phyloP scores from a whole-genome alignment of 306 rosid species.

The Lathyrus sativus region DNA sequence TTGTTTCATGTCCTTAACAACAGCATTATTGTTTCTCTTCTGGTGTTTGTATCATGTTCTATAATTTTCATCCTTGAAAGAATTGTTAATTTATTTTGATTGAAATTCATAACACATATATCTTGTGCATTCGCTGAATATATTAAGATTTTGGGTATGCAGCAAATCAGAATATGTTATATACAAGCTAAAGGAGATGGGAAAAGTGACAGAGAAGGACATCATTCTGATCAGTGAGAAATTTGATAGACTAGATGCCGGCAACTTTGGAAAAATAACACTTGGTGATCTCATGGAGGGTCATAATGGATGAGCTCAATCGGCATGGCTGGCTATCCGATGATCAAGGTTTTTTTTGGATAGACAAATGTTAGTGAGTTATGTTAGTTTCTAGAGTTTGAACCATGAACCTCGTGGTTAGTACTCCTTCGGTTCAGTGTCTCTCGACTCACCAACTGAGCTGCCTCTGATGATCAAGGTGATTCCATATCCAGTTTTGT shows the following conservation, averaged over 20 bases:
- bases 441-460: neutral
- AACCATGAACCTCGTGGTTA: neutral
- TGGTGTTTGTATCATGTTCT: slow-evolving; percentile 15
- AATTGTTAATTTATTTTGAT: slow-evolving; percentile 32
- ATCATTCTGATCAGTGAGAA: slow-evolving; percentile 66
- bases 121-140: slow-evolving; percentile 31
- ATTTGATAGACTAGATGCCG: slow-evolving; percentile 75
- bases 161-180: slow-evolving; percentile 91
- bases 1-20: neutral
- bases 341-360: neutral
- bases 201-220: slow-evolving; percentile 81
- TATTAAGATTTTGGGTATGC: slow-evolving; percentile 40
- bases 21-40: neutral
- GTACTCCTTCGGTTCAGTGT: slow-evolving; percentile 1
- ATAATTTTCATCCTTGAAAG: neutral
- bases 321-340: neutral
- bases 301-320: slow-evolving; percentile 37
- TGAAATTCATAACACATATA: slow-evolving; percentile 22
- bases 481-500: neutral
- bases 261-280: slow-evolving; percentile 83
- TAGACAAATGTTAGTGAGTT: no score
- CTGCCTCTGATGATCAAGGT: neutral
- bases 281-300: slow-evolving; percentile 73
- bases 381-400: no score
- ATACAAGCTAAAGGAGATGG: slow-evolving; percentile 98